Evolutionary conservation across 2,329 filamentous ascomycete genomes (phyloP), one percentile per base, ranked within the genome.

Genomic region (Pezicula carpinea): DNA sequence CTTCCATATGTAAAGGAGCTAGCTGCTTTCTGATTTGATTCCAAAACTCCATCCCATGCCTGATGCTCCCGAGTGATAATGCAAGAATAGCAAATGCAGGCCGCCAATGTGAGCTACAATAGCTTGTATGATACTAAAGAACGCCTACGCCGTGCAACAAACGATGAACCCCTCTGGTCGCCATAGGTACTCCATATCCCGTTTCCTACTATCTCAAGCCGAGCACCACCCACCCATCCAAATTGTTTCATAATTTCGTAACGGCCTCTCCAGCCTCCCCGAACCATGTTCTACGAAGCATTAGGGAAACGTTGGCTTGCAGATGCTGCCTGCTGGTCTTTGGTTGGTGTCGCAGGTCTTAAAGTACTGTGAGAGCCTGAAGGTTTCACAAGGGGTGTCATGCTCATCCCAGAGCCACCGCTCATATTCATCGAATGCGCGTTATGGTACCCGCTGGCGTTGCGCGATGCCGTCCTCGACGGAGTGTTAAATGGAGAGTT

Each of bases 181-280:
- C 32, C 17, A n/a, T n/a, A n/a, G n/a, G n/a, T n/a, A n/a, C 36
- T 19, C 44, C 38, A 38, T 38, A 21, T 18, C n/a, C n/a, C n/a
- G n/a, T 10, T 38, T 15, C 15, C 18, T 17, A 21, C 21, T 14
- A 11, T 18, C 35, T 15, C 35, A 14, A 21, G 35, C 35, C 15
- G 17, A 40, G 6, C 35, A 34, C 11, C 18, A 31, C 43, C 39
- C 42, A 40, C 39, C 46, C 31, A 32, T 22, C 34, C 21, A 33
- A 38, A 31, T 26, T 44, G n/a, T 19, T 36, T 57, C 59, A 40
- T 62, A 44, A 58, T 39, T 51, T 61, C 59, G 46, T 61, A 31
- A 55, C 32, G 38, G 29, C 26, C 33, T 29, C 39, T 1, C 17
- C 18, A 19, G 13, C 11, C 43, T 13, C 13, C 23, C 7, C 6